Conservation (phyloP, 495 filamentous ascomycete species). For the Daldinia vernicosa region DNA sequence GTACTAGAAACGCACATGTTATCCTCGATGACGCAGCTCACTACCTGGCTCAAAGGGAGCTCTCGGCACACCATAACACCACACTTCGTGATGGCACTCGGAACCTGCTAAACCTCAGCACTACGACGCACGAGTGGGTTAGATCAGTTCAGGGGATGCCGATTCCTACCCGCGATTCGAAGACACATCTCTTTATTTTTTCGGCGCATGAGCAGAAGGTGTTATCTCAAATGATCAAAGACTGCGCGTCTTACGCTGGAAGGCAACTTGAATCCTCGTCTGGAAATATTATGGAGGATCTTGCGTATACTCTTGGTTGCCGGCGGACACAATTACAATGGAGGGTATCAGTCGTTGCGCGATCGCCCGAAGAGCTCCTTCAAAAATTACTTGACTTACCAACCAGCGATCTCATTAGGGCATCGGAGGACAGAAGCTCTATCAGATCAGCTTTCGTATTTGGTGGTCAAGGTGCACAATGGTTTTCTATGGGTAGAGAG, state of each 20-base stretch:
- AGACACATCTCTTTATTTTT: slow-evolving; percentile 40
- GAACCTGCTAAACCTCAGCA: background rate
- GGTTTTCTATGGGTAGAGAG: slow-evolving; percentile 57
- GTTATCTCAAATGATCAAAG: slow-evolving; percentile 29
- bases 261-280: background rate
- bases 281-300: slow-evolving; percentile 29
- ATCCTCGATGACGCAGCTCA: slow-evolving; percentile 36
- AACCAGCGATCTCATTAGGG: slow-evolving; percentile 8
- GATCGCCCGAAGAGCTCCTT: slow-evolving; percentile 28
- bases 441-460: slow-evolving; percentile 36
- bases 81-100: background rate
- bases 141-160: background rate
- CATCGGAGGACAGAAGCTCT: slow-evolving; percentile 10
- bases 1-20: slow-evolving; percentile 26
- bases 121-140: background rate
- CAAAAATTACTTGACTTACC: slow-evolving; percentile 1
- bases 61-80: slow-evolving; percentile 28
- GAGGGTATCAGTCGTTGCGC: slow-evolving; percentile 36
- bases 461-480: slow-evolving; percentile 49
- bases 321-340: slow-evolving; percentile 41
- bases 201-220: slow-evolving; percentile 43
- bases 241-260: slow-evolving; percentile 25
- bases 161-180: slow-evolving; percentile 10
- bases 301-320: slow-evolving; percentile 41
- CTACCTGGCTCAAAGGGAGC: slow-evolving; percentile 17